Conservation (phyloP, 345 rosid genomes). For the Salix dunnii region DNA sequence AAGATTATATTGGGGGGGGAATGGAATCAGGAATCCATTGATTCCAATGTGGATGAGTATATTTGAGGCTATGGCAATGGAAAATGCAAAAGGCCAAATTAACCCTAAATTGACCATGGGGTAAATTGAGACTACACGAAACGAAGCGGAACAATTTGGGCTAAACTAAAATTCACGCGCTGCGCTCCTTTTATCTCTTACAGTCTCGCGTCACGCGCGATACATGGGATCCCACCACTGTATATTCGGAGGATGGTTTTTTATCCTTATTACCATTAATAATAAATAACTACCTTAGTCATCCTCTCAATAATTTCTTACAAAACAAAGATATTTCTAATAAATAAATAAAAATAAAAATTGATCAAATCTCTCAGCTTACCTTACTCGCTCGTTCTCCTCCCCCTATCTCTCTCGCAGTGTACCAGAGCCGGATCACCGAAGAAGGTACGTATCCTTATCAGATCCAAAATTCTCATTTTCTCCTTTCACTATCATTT, state of each 20-base stretch:
- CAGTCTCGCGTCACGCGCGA: neutral
- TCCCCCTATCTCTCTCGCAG: neutral
- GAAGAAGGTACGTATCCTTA: neutral
- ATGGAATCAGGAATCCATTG: too few species aligned
- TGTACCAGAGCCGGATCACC: neutral
- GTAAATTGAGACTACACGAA: too few species aligned
- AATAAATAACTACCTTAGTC: neutral
- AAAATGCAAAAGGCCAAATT: too few species aligned
- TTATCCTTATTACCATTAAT: neutral
- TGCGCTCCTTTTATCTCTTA: neutral
- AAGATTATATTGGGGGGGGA: too few species aligned
- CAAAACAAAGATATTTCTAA: neutral
- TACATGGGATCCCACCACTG: neutral
- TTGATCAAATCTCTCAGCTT: neutral
- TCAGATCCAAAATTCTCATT: conserved; percentile 14
- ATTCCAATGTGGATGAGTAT: too few species aligned
- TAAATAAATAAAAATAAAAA: too few species aligned
- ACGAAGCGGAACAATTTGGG: too few species aligned
- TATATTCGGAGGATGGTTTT: neutral
- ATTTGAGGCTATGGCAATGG: too few species aligned
- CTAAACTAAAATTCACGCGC: neutral
- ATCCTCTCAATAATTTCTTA: neutral
- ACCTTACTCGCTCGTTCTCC: neutral
- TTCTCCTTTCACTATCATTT: neutral
- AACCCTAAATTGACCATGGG: too few species aligned